A percentile compares a stretch with the other conserved stretches of the same genome.
Evolutionary conservation across 2,329 filamentous ascomycete species (phyloP).

Genomic region (Colletotrichum nymphaeae): DNA sequence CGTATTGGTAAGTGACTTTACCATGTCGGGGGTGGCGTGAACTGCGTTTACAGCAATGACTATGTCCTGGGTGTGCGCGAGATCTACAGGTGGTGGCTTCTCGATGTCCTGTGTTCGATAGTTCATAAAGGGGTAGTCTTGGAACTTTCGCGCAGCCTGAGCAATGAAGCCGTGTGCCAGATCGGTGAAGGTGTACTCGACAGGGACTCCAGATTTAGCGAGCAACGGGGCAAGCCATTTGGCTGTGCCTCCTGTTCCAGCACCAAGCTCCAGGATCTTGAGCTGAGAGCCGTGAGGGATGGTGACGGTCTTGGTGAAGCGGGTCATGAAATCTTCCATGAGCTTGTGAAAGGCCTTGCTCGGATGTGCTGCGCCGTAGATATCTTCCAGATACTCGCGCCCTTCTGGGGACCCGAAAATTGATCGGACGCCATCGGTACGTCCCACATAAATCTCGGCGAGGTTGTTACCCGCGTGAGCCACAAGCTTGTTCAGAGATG

Average conservation of each 20-base stretch:
- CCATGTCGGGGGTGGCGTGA: conserved; percentile 45
- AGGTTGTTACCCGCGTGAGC: conserved; percentile 9
- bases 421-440: conserved; percentile 11
- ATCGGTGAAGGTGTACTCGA: conserved; percentile 55
- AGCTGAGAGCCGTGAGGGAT: not conserved
- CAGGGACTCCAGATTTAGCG: conserved; percentile 39
- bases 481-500: conserved; percentile 10
- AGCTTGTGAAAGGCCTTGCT: conserved; percentile 26
- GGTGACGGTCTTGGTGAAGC: not conserved
- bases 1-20: conserved; percentile 39
- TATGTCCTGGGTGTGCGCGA: conserved; percentile 43
- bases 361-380: conserved; percentile 17
- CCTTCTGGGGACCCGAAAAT: conserved; percentile 18
- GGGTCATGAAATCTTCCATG: conserved; percentile 16
- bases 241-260: conserved; percentile 13
- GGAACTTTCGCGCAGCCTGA: conserved; percentile 39
- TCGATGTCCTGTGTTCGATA: conserved; percentile 20
- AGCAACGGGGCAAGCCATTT: conserved; percentile 41
- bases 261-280: conserved; percentile 12
- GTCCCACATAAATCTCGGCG: conserved; percentile 14
- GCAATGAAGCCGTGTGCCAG: conserved; percentile 47
- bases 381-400: conserved; percentile 23
- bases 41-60: conserved; percentile 47
- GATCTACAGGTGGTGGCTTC: conserved; percentile 32
- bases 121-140: conserved; percentile 18